A percentile compares a stretch with the other conserved stretches of the same genome.
Evolutionary conservation across 2,329 filamentous ascomycete species (phyloP).

Genomic region (Aureobasidium sp.): DNA sequence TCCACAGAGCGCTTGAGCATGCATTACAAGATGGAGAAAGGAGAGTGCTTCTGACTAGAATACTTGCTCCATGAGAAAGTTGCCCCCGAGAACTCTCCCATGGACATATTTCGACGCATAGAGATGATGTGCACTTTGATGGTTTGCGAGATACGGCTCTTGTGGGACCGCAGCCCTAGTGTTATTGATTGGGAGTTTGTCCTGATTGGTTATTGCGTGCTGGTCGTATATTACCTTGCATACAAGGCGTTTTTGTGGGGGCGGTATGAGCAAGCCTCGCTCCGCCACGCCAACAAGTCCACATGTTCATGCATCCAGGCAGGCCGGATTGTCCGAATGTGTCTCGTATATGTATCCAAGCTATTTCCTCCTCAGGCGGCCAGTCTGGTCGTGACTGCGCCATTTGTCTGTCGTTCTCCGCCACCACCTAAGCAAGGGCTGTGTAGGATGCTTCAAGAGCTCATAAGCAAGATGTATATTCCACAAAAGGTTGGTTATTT

Average conservation of each 20-base stretch:
- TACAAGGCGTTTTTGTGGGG: background rate
- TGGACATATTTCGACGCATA: background rate
- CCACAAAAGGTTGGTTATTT: background rate
- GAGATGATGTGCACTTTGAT: background rate
- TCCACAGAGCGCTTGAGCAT: background rate
- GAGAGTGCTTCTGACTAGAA: background rate
- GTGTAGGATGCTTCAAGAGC: slow-evolving; percentile 1
- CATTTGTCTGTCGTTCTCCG: background rate
- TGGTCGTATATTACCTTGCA: background rate
- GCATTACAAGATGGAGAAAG: background rate
- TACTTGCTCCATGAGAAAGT: too few species aligned
- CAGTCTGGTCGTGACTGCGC: background rate
- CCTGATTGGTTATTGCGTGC: background rate
- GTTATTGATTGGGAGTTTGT: background rate
- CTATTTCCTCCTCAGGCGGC: background rate
- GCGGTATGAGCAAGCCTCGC: background rate
- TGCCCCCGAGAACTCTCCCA: background rate
- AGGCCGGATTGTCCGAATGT: background rate
- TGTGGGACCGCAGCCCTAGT: background rate
- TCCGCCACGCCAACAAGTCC: background rate
- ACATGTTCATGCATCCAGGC: background rate
- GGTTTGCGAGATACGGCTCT: background rate
- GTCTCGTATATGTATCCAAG: background rate
- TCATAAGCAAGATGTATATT: slow-evolving; percentile 9
- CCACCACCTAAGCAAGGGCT: background rate